phyloP scores from a whole-genome alignment of 2,329 filamentous ascomycete species.

The Xenoacremonium recifei region DNA sequence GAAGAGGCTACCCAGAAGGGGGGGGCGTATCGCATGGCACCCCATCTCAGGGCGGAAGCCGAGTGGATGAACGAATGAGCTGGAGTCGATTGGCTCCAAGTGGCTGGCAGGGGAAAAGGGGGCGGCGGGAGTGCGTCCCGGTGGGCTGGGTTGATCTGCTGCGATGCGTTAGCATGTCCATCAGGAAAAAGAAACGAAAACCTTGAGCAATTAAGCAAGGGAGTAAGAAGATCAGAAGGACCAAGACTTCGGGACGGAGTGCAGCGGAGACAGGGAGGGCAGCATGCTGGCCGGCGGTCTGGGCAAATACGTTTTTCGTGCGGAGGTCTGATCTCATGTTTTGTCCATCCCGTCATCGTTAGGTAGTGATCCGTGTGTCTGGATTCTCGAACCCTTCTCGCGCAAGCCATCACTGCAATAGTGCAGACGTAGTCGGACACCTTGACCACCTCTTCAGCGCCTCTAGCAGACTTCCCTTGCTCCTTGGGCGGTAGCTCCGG shows the following conservation, averaged over 20 bases:
- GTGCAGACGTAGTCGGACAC: too few relatives aligned
- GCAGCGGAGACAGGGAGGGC: too few relatives aligned
- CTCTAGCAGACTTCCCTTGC: not conserved
- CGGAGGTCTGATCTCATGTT: too few relatives aligned
- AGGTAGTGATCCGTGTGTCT: too few relatives aligned
- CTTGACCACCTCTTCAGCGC: too few relatives aligned
- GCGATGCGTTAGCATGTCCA: conserved; percentile 22
- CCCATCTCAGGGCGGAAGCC: conserved; percentile 27
- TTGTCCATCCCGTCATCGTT: too few relatives aligned
- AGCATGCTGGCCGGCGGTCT: too few relatives aligned
- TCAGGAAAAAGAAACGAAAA: conserved; percentile 6
- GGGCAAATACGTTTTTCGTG: too few relatives aligned
- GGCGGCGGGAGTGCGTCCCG: conserved; percentile 27
- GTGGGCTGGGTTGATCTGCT: conserved; percentile 31
- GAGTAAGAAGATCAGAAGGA: conserved; percentile 1
- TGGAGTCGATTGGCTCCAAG: conserved; percentile 15
- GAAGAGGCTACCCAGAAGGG: conserved; percentile 19
- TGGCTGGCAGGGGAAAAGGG: conserved; percentile 23
- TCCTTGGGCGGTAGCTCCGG: not conserved
- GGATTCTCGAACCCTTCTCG: too few relatives aligned
- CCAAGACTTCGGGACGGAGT: too few relatives aligned
- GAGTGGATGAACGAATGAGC: conserved; percentile 19
- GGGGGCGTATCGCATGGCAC: conserved; percentile 26
- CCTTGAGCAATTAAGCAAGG: conserved; percentile 5
- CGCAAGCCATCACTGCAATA: too few relatives aligned